Evolutionary conservation across 768 basidiomycete species (phyloP).

Genomic region (Lactifluus pinguis): DNA sequence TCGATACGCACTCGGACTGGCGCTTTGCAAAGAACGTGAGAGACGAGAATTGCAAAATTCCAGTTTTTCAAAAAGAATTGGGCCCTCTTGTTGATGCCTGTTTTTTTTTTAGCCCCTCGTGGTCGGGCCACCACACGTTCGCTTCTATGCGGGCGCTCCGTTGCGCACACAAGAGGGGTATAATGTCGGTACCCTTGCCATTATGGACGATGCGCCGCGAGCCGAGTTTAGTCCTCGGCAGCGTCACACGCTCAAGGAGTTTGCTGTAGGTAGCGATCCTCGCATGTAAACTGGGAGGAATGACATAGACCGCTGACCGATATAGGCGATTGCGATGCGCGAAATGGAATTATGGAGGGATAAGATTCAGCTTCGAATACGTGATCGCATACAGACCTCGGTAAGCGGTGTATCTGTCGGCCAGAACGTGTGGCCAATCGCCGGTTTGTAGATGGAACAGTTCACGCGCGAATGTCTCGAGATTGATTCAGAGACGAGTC

Average conservation of each 20-base stretch:
- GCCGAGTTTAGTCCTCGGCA: conserved; percentile 83
- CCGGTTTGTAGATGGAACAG: conserved; percentile 67
- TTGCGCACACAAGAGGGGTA: conserved; percentile 82
- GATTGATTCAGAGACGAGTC: conserved; percentile 56
- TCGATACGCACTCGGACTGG: conserved; percentile 80
- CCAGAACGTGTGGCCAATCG: neutral
- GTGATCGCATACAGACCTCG: conserved; percentile 87
- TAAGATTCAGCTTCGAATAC: conserved; percentile 88
- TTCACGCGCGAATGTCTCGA: conserved; percentile 94
- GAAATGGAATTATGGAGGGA: conserved; percentile 96
- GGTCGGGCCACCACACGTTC: conserved; percentile 50
- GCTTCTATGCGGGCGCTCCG: conserved; percentile 91
- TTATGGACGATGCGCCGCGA: conserved; percentile 77
- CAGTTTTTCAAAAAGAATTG: neutral
- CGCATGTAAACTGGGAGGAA: neutral
- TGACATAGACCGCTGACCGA: neutral
- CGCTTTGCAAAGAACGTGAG: conserved; percentile 76
- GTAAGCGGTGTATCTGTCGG: conserved; percentile 31
- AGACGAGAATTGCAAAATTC: conserved; percentile 23
- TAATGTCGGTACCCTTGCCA: conserved; percentile 82
- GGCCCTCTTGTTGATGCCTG: neutral
- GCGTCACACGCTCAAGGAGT: conserved; percentile 88
- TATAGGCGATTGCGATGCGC: conserved; percentile 78
- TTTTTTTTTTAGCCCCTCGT: conserved; percentile 52
- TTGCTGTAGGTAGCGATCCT: conserved; percentile 43